Evolutionary conservation across 2,329 filamentous ascomycete genomes (phyloP), one percentile per base, ranked within the genome.

Genomic region (Geosmithia putterillii): DNA sequence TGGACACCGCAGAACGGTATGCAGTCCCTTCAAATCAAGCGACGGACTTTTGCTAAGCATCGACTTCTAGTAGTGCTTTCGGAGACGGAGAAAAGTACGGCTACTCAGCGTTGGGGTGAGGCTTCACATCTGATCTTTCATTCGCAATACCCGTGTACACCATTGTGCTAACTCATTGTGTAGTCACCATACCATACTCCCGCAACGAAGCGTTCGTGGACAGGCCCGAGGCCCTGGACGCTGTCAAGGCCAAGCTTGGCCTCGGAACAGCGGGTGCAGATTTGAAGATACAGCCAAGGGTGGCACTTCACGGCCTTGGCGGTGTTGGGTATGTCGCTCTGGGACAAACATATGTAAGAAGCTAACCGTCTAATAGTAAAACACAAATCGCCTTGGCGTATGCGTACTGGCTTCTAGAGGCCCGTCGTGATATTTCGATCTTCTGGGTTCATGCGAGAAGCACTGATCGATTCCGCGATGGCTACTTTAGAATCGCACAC

Each of bases 371-470:
- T 46, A 20, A 9, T 20, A 60, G 59, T 0, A 63, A 64, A 49
- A 61, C 60, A 0, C 59, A 62, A 43, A 52, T 63, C 9, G 59
- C 58, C 1, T 45, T 61, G 14, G 52, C 61, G 18, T 62, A 58
- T 46, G 57, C 56, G 3, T 57, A 59, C 37, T 22, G 38, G 20
- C 7, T 39, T 9, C 5, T 8, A 32, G 18, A 37, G 6, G 15
- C 7, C 10, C 45, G 51, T 7, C 50, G 49, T 3, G 52, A 56
- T 1, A 42, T 51, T 3, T 60, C 57, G 0, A 42, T 62, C 1
- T 62, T 59, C 40, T 62, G 58, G 59, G 50, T 63, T 12, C 54
- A 59, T 39, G 59, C 56, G 1, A 57, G 53, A 10, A 25, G 23
- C 23, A 6, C 6, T 25, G 23, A 6, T 10, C 6, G 23, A 6